These are phyloP conservation scores for Barnettozyma sucrosica DNA, from an alignment of 805 yeast species.

Conservation along the genomic window DNA sequence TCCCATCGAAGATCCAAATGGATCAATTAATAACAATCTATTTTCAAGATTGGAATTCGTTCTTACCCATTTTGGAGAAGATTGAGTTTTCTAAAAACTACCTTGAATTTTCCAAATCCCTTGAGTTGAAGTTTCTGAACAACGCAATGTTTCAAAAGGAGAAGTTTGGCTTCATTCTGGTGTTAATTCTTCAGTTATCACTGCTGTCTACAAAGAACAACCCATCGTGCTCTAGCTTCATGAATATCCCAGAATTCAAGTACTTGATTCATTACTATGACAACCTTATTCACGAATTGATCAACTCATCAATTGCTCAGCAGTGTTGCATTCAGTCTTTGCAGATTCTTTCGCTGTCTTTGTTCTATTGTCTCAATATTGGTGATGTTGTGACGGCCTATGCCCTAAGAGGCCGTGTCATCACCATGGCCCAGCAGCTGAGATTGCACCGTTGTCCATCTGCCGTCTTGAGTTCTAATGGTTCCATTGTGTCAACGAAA, in stretches of 20 bases:
- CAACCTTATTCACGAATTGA: conserved; percentile 53
- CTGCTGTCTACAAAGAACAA: conserved; percentile 26
- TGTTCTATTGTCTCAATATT: conserved; percentile 62
- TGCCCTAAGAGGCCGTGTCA: conserved; percentile 66
- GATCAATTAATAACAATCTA: conserved; percentile 64
- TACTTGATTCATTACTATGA: conserved; percentile 46
- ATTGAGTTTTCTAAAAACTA: conserved; percentile 62
- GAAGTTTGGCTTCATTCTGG: conserved; percentile 46
- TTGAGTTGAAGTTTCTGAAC: conserved; percentile 40
- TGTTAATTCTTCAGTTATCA: conserved; percentile 45
- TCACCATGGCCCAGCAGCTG: conserved; percentile 80
- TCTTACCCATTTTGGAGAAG: conserved; percentile 65
- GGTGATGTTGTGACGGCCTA: conserved; percentile 74
- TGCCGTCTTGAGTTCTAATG: conserved; percentile 64
- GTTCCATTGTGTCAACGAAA: conserved; percentile 55
- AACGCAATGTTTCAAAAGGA: conserved; percentile 40
- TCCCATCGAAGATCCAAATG: conserved; percentile 51
- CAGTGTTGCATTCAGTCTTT: conserved; percentile 61
- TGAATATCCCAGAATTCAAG: conserved; percentile 6
- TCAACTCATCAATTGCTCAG: conserved; percentile 53
- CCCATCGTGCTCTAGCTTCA: conserved; percentile 7
- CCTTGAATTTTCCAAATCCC: conserved; percentile 37
- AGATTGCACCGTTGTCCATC: conserved; percentile 84
- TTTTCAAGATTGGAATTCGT: conserved; percentile 73
- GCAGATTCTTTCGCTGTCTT: conserved; percentile 62